Evolutionary conservation across 768 basidiomycete species (phyloP).

Genomic region (Mycena alexandri): DNA sequence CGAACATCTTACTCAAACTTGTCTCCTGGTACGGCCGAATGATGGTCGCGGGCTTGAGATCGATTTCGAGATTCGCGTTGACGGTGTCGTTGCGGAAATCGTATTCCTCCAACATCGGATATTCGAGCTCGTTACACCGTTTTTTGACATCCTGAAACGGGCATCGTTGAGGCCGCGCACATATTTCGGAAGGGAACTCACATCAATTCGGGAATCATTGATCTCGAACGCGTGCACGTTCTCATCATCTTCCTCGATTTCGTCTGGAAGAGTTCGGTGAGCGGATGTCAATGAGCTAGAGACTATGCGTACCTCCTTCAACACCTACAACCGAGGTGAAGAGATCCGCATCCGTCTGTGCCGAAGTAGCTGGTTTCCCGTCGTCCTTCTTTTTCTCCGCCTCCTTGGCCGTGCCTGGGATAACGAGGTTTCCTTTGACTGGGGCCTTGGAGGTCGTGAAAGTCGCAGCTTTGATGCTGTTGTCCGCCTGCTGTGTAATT

Average conservation of each 20-base stretch:
- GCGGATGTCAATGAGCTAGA: background rate
- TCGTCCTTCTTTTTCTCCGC: conserved; percentile 78
- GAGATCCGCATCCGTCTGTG: conserved; percentile 75
- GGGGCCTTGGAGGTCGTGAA: conserved; percentile 89
- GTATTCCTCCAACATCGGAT: conserved; percentile 99
- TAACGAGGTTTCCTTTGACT: conserved; percentile 83
- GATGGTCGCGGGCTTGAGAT: conserved; percentile 97
- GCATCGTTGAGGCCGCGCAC: background rate
- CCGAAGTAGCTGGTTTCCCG: conserved; percentile 44
- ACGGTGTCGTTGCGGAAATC: conserved; percentile 98
- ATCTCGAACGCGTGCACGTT: conserved; percentile 98
- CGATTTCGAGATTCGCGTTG: conserved; percentile 97
- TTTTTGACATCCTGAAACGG: conserved; percentile 87
- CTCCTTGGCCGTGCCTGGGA: conserved; percentile 86
- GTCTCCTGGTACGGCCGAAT: conserved; percentile 99
- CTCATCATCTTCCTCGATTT: conserved; percentile 98
- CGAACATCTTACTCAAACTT: conserved; percentile 99
- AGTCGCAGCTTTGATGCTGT: conserved; percentile 79
- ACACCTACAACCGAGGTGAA: conserved; percentile 98
- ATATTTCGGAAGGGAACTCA: conserved; percentile 48
- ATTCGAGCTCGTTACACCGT: conserved; percentile 95
- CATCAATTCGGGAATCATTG: conserved; percentile 93
- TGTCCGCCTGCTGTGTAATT: conserved; percentile 74
- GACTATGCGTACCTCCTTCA: conserved; percentile 73
- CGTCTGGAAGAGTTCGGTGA: conserved; percentile 65